Evolutionary conservation across 495 filamentous ascomycete genomes (phyloP).

Genomic region (Cladorrhinum samala): DNA sequence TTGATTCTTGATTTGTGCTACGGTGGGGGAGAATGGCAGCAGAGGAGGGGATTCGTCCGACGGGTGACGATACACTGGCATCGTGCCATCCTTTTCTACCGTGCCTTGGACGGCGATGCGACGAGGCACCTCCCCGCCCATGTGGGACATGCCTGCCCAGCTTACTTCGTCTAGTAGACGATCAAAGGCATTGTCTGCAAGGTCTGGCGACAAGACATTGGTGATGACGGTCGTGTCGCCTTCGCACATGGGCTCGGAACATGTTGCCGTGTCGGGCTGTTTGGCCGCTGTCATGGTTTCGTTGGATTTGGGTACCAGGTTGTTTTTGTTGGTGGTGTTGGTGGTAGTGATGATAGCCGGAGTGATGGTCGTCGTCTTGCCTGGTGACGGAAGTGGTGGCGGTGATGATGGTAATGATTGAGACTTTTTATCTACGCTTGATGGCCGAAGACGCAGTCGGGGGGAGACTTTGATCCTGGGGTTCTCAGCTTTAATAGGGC

Average conservation of each 20-base stretch:
- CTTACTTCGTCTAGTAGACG: constrained; percentile 65
- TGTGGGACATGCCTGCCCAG: constrained; percentile 91
- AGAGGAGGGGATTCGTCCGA: constrained; percentile 82
- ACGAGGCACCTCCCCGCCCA: constrained; percentile 85
- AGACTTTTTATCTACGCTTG: constrained; percentile 5
- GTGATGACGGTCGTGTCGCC: constrained; percentile 75
- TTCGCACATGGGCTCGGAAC: constrained; percentile 47
- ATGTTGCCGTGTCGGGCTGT: constrained; percentile 1
- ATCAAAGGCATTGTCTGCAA: constrained; percentile 60
- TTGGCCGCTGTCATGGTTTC: constrained; percentile 8
- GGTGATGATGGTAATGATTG: not conserved
- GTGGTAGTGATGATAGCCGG: not conserved
- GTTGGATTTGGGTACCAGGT: not conserved
- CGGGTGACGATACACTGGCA: constrained; percentile 91
- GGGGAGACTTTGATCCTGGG: constrained; percentile 6
- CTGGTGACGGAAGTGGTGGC: not conserved
- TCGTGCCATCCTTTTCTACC: constrained; percentile 62
- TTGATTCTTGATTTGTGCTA: constrained; percentile 58
- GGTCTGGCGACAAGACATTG: constrained; percentile 51
- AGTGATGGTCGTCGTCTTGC: not conserved
- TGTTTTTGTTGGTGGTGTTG: not conserved
- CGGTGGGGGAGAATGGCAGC: constrained; percentile 63
- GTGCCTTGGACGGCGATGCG: constrained; percentile 88
- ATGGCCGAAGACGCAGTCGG: not conserved
- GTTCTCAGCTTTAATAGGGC: constrained; percentile 14